Base-by-base conservation (phyloP, 345 rosid genomes). In the Populus ilicifolia region DNA sequence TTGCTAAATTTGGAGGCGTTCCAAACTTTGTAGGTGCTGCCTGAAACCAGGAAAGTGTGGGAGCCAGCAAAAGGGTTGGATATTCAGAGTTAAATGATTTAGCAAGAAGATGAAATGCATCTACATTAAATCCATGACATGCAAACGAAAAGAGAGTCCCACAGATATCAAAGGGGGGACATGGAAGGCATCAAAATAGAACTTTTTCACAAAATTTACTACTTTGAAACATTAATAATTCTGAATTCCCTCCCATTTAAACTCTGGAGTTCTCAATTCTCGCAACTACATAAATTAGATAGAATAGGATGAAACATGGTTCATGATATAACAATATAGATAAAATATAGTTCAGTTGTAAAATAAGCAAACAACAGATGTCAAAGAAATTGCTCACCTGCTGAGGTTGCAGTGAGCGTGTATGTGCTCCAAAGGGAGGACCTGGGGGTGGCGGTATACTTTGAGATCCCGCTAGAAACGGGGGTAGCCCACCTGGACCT, bases 1-100 rank as follows among this genome's bases (percentile, higher is more conserved):
- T 83, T 84, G 90, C 90, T 77, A 88, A 78, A 18, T 82, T 84
- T 50, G 92, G 90, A 66, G 90, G 88, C 93, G 88, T 89, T 74
- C 96, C 94, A 85, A 76, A 85, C 87, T 84, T 84, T 85, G 86
- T 82, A 74, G 92, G 88, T 67, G 93, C 78, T 87, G 93, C 80
- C 71, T 67, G 63, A 86, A 44, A 75, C 94, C 96, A 71, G 92
- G 88, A 75, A 89, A 70, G 63, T 82, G 73, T 73, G 85, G 85
- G 90, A 70, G 83, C 67, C 43, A 85, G 85, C 96, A 90, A 86
- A 68, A 75, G 70, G 75, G 48, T 3, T 44, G 73, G 73, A 80
- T 63, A 25, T 46, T 48, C 69, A 77, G 35, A 52, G 75, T 68
- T 73, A 63, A 61, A 27, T 61, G 14, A 67, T 35, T 25, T 23